Conservation (phyloP, 257 asterid species). For the Gentiana macrophylla region DNA sequence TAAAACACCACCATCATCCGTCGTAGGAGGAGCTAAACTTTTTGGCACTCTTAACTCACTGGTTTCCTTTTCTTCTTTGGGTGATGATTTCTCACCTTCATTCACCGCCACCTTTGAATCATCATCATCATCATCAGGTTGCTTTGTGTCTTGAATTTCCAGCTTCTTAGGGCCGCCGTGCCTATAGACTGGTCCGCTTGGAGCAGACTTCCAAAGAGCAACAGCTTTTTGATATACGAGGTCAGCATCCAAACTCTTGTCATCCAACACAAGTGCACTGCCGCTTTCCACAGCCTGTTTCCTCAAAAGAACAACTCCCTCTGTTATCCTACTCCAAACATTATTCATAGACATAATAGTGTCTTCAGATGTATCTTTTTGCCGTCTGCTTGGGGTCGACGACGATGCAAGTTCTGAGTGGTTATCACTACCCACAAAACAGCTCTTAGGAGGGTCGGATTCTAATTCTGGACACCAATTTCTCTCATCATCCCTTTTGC, state of each 20-base stretch:
- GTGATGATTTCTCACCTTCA: slow-evolving; percentile 2
- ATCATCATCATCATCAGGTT: slow-evolving; percentile 1
- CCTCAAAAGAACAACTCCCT: slow-evolving; percentile 38
- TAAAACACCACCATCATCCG: neutral
- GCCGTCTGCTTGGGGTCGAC: slow-evolving; percentile 6
- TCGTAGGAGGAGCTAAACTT: no score
- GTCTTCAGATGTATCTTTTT: slow-evolving; percentile 14
- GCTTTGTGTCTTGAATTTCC: slow-evolving; percentile 6
- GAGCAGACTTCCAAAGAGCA: slow-evolving; percentile 57
- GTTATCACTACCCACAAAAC: slow-evolving; percentile 8
- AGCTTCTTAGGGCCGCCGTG: slow-evolving; percentile 15
- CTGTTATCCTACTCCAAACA: slow-evolving; percentile 13
- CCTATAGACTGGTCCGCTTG: slow-evolving; percentile 51
- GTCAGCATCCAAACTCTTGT: slow-evolving; percentile 55
- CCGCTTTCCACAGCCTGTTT: slow-evolving; percentile 64
- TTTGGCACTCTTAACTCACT: no score
- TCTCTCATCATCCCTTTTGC: no score
- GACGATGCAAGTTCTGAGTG: slow-evolving; percentile 10
- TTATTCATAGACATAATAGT: slow-evolving; percentile 8
- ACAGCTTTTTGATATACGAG: slow-evolving; percentile 40
- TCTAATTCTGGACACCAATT: neutral
- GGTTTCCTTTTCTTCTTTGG: slow-evolving; percentile 12
- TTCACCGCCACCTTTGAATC: slow-evolving; percentile 25
- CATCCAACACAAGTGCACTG: slow-evolving; percentile 53
- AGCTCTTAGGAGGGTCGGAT: neutral